phyloP scores from a whole-genome alignment of 1,284 basidiomycete species.

The Leccinum huronense region DNA sequence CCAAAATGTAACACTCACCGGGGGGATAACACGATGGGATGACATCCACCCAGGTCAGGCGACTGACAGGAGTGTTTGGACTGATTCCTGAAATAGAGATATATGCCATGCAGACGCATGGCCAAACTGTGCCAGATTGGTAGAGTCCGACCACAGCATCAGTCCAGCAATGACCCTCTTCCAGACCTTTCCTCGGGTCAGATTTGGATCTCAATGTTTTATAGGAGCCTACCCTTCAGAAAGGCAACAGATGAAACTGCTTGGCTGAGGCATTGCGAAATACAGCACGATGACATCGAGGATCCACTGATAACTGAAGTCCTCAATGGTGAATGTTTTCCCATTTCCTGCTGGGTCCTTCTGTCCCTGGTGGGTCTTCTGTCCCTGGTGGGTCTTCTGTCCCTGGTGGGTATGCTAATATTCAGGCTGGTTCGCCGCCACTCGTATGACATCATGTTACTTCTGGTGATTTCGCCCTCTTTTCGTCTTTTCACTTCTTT shows the following conservation, averaged over 20 bases:
- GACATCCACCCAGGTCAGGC: not conserved
- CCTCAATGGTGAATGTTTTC: not conserved
- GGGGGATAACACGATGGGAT: not conserved
- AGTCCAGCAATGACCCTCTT: constrained; percentile 1
- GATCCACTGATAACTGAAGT: not conserved
- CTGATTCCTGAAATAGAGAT: not conserved
- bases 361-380: constrained; percentile 3
- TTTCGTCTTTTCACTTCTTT: too few species aligned
- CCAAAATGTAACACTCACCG: not conserved
- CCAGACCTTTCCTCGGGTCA: not conserved
- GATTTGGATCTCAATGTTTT: not conserved
- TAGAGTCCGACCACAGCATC: constrained; percentile 8
- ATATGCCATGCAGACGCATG: not conserved
- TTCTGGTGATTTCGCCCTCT: too few species aligned
- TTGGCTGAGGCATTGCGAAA: not conserved
- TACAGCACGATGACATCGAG: not conserved
- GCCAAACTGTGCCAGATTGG: constrained; percentile 1
- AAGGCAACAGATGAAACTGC: not conserved
- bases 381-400: too few species aligned
- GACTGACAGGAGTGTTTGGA: constrained; percentile 1
- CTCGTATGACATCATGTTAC: too few species aligned
- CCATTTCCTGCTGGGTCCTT: not conserved
- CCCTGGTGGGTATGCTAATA: constrained; percentile 1
- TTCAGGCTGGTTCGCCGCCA: too few species aligned
- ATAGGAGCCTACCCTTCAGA: not conserved